Conservation (phyloP, 139 green algal species). For the Tetraselmis striata region DNA sequence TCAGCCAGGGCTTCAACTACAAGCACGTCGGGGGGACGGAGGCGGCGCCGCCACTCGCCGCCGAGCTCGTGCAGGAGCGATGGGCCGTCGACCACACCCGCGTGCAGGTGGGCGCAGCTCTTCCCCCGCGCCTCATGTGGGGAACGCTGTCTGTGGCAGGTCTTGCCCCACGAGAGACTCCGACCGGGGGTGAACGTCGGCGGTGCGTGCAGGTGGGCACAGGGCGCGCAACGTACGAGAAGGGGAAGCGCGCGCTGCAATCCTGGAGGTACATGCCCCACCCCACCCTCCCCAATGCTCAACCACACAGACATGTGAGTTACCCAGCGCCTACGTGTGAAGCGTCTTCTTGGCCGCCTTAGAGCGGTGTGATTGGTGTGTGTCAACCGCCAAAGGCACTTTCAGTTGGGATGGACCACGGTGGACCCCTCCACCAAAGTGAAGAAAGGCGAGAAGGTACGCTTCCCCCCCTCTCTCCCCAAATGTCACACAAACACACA, state of each 20-base stretch:
- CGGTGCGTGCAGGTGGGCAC: conserved; percentile 7
- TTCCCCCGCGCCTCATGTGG: too few species aligned
- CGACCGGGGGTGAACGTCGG: background rate
- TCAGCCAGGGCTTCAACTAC: conserved; percentile 18
- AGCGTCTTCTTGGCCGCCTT: too few species aligned
- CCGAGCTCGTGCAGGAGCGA: background rate
- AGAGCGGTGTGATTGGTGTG: too few species aligned
- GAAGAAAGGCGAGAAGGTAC: background rate
- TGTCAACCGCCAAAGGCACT: too few species aligned
- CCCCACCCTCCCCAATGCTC: too few species aligned
- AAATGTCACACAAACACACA: too few species aligned
- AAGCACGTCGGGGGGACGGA: background rate
- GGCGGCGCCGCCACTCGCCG: conserved; percentile 1
- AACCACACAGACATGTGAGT: too few species aligned
- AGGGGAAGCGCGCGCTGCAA: background rate
- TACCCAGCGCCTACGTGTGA: too few species aligned
- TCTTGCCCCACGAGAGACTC: too few species aligned
- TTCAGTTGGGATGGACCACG: background rate
- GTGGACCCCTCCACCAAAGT: background rate
- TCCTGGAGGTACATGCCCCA: conserved; percentile 19
- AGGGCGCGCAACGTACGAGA: conserved; percentile 3
- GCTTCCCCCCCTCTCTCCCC: background rate
- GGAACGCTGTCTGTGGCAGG: too few species aligned
- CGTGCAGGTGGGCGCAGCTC: conserved; percentile 5
- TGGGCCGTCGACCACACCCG: conserved; percentile 16